Base-by-base conservation (phyloP, 2,329 filamentous ascomycete species). In the Xylaria sp. region DNA sequence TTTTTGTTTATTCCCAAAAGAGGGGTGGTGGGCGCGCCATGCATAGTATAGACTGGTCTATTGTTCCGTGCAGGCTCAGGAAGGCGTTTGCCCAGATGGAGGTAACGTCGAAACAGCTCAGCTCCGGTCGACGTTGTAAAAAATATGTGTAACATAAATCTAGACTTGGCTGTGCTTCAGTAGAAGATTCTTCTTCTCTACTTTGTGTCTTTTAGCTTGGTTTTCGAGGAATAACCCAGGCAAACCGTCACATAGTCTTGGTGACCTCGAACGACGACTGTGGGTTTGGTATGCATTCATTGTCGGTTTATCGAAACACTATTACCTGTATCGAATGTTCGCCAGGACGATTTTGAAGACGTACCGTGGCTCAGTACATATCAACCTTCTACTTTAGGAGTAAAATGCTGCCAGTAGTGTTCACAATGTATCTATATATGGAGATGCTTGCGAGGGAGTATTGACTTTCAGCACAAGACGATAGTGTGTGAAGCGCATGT, bases 11-110 rank as follows among this genome's bases (percentile, higher is more conserved):
- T 52, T 61, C 39, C 39, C 12, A 20, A 46, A 32, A 23, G 39
- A 5, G 41, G 32, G 51, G 63, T 28, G n/a, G 34, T 32, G 51
- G 59, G 48, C 55, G 63, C 34, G n/a, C n/a, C 63, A 61, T 66
- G 66, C 66, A 66, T 61, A 56, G 52, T 68, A 63, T 66, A 59
- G 58, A 41, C 50, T 62, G 50, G 59, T 58, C 46, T 69, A 66
- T 69, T 63, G 62, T 62, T 60, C 48, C 46, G 56, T 69, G 60
- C 39, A 70, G 67, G 54, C 18, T 41, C n/a, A 63, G 54, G 46
- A 63, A 69, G 57, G 51, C 41, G 44, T 50, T n/a, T 39, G 13
- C 34, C 25, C 10, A 25, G 46, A 32, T 23, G 20, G 15, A 63
- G 37, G 28, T 37, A 20, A 25, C 20, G 39, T 34, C 23, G 51